Percentiles rank a stretch among this genome's conserved stretches.
These are phyloP conservation scores for Fusarium albosuccineum DNA, from an alignment of 2,329 filamentous ascomycete genomes.

Conservation along the genomic window DNA sequence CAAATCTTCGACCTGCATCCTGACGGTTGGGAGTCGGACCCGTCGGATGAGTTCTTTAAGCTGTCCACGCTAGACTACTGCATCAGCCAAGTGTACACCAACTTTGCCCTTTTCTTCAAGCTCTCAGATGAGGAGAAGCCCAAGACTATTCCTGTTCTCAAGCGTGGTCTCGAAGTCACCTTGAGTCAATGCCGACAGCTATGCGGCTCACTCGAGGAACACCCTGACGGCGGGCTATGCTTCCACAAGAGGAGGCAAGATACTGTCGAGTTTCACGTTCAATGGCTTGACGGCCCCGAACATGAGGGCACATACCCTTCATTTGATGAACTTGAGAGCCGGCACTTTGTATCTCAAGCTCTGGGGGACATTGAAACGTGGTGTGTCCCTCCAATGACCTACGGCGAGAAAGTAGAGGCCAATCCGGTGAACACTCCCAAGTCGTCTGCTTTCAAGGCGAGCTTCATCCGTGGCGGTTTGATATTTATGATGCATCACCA, in stretches of 20 bases:
- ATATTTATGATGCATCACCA: conserved; percentile 57
- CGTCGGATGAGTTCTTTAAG: conserved; percentile 51
- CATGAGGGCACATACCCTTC: conserved; percentile 46
- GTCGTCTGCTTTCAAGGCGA: conserved; percentile 54
- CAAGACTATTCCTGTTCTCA: conserved; percentile 45
- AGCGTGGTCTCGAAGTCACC: conserved; percentile 52
- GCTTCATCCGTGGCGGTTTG: conserved; percentile 56
- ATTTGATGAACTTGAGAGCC: conserved; percentile 52
- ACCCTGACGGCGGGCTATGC: conserved; percentile 50
- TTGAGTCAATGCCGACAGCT: conserved; percentile 54
- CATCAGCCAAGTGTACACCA: conserved; percentile 50
- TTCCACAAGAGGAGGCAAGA: conserved; percentile 51
- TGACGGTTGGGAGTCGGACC: conserved; percentile 52
- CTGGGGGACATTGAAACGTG: conserved; percentile 51
- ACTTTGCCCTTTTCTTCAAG: conserved; percentile 55
- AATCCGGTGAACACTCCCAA: conserved; percentile 50
- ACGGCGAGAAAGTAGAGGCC: conserved; percentile 54
- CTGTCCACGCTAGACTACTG: conserved; percentile 54
- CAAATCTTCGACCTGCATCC: conserved; percentile 49
- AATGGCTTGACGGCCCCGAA: conserved; percentile 51
- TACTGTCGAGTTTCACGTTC: conserved; percentile 51
- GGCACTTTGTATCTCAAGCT: conserved; percentile 47
- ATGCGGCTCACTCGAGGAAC: conserved; percentile 54
- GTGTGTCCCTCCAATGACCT: conserved; percentile 53
- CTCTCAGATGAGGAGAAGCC: conserved; percentile 49